phyloP scores from a whole-genome alignment of 2,329 filamentous ascomycete species.

The Hypoxylon sp. region DNA sequence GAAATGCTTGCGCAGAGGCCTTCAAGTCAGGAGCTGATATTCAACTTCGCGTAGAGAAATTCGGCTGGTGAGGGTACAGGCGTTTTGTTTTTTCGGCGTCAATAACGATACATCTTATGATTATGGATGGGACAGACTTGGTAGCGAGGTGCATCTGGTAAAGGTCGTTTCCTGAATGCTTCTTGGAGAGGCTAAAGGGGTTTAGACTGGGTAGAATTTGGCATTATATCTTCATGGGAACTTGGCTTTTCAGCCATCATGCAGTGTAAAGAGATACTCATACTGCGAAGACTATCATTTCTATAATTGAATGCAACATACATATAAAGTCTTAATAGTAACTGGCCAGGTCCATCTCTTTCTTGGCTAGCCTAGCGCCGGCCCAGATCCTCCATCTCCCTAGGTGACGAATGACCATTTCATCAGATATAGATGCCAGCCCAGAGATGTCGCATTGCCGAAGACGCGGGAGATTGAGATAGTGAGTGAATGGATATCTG shows the following conservation, averaged over 20 bases:
- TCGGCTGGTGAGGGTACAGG: conserved; percentile 68
- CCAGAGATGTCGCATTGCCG: no score
- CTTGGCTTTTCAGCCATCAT: not conserved
- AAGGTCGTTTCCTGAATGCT: not conserved
- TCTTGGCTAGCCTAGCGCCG: no score
- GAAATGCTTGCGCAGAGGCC: conserved; percentile 69
- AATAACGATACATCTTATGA: conserved; percentile 15
- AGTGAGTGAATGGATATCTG: no score
- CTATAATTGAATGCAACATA: not conserved
- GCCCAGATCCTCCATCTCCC: no score
- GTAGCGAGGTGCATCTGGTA: conserved; percentile 6
- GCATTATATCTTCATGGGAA: not conserved
- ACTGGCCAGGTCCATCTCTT: not conserved
- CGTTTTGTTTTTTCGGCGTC: conserved; percentile 10
- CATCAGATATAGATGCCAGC: no score
- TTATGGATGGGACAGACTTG: not conserved
- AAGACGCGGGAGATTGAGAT: no score
- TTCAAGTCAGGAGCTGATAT: conserved; percentile 65
- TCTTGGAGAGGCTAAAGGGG: not conserved
- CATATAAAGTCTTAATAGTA: not conserved
- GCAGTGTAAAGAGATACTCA: not conserved
- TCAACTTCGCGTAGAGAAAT: conserved; percentile 74
- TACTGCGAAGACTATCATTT: not conserved
- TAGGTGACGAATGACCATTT: no score
- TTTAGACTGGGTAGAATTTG: not conserved